phyloP scores from a whole-genome alignment of 140 eudicot species.

The Flaveria floridana region DNA sequence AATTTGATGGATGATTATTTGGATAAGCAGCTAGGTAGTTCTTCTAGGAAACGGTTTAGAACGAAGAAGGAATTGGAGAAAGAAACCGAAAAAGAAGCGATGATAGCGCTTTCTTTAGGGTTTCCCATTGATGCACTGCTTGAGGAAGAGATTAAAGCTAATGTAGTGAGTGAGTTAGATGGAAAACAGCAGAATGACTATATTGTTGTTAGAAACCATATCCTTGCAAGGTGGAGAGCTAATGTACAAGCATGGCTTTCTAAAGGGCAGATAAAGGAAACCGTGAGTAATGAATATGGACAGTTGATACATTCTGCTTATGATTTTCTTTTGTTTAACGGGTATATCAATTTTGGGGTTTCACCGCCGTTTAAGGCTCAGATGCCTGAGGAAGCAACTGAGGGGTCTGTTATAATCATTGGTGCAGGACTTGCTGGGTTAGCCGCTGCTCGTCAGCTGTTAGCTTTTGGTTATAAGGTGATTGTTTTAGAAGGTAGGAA shows the following conservation, averaged over 20 bases:
- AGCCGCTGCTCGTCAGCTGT: slow-evolving; percentile 81
- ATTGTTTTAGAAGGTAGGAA: slow-evolving; percentile 75
- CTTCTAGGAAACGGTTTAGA: slow-evolving; percentile 50
- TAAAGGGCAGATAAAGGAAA: slow-evolving; percentile 65
- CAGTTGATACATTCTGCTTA: slow-evolving; percentile 67
- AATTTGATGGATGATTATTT: slow-evolving; percentile 76
- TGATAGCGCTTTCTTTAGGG: slow-evolving; percentile 89
- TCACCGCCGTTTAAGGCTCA: slow-evolving; percentile 57
- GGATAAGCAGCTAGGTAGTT: slow-evolving; percentile 61
- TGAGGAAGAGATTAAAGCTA: slow-evolving; percentile 69
- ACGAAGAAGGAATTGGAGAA: slow-evolving; percentile 69
- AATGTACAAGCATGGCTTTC: slow-evolving; percentile 73
- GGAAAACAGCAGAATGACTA: slow-evolving; percentile 89
- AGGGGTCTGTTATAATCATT: slow-evolving; percentile 62
- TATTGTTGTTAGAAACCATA: slow-evolving; percentile 85
- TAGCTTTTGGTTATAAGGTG: slow-evolving; percentile 81
- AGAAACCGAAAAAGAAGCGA: slow-evolving; percentile 86
- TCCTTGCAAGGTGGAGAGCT: slow-evolving; percentile 78
- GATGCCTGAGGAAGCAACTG: slow-evolving; percentile 58
- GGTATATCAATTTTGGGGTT: slow-evolving; percentile 86
- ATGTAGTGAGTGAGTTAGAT: slow-evolving; percentile 62
- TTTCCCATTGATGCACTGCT: slow-evolving; percentile 77
- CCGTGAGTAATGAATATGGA: slow-evolving; percentile 66
- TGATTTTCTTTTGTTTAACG: slow-evolving; percentile 68
- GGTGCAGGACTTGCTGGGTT: slow-evolving; percentile 97